A percentile compares a stretch with the other conserved stretches of the same genome.
phyloP scores from a whole-genome alignment of 768 basidiomycete species.

The Rhodotorula taiwanensis region DNA sequence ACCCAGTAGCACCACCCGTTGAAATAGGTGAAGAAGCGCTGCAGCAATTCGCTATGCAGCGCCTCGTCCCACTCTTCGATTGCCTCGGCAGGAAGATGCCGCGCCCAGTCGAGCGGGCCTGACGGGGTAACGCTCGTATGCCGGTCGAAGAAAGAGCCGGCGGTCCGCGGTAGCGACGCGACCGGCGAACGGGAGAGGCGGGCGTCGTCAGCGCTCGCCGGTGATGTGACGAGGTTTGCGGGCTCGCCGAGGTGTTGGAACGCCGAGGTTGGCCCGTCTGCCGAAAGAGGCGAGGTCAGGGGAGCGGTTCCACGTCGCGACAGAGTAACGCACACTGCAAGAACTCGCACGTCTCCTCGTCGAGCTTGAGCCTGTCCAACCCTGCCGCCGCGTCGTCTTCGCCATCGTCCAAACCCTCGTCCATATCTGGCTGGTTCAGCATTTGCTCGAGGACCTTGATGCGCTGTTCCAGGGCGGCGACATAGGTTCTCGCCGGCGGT shows the following conservation, averaged over 20 bases:
- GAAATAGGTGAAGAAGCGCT: conserved; percentile 30
- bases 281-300: too few relatives aligned
- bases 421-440: background rate
- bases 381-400: background rate
- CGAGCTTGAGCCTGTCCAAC: conserved; percentile 33
- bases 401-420: background rate
- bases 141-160: background rate
- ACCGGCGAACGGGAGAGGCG: background rate
- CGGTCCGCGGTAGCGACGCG: background rate
- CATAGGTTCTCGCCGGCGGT: background rate
- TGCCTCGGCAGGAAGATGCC: conserved; percentile 13
- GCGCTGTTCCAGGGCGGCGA: conserved; percentile 11
- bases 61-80: conserved; percentile 4
- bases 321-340: too few relatives aligned
- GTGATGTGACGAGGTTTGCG: background rate
- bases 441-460: conserved; percentile 19
- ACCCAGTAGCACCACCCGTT: conserved; percentile 20
- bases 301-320: too few relatives aligned
- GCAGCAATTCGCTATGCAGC: conserved; percentile 25
- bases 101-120: conserved; percentile 18
- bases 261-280: conserved; percentile 43
- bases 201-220: background rate
- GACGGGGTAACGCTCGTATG: background rate
- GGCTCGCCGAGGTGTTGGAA: conserved; percentile 38
- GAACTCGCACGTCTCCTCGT: conserved; percentile 39